Conservation (phyloP, 1,284 basidiomycete genomes). For the Moniliophthora roreri region DNA sequence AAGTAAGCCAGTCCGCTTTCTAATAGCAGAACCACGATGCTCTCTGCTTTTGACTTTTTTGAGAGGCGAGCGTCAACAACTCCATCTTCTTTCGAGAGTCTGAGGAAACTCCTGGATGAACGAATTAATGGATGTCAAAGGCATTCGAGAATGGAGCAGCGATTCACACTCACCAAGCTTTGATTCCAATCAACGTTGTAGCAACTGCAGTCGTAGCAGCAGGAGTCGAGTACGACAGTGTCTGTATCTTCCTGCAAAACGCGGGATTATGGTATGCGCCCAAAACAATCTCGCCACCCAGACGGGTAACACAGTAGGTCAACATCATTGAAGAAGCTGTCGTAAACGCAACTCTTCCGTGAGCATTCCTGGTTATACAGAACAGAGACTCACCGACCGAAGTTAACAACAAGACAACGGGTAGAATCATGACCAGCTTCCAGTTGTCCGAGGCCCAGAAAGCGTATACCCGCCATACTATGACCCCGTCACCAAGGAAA, state of each 20-base stretch:
- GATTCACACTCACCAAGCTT: background rate
- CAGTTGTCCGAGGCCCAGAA: background rate
- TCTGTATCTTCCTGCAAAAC: conserved; percentile 10
- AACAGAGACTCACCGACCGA: background rate
- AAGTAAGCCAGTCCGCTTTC: conserved; percentile 11
- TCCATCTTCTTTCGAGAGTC: background rate
- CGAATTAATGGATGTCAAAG: no score
- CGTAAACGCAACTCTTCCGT: background rate
- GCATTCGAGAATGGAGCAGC: background rate
- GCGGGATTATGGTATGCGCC: conserved; percentile 1
- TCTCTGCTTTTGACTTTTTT: background rate
- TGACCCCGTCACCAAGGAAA: background rate
- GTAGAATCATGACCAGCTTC: background rate
- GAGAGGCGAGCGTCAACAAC: background rate
- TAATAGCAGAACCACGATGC: conserved; percentile 6
- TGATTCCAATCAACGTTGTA: conserved; percentile 5
- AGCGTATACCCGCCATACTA: background rate
- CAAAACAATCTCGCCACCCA: conserved; percentile 5
- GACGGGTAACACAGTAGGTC: conserved; percentile 6
- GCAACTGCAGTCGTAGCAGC: conserved; percentile 9
- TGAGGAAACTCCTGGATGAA: background rate
- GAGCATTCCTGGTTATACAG: background rate
- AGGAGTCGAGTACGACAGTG: conserved; percentile 4
- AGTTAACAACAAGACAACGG: background rate
- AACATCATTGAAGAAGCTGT: conserved; percentile 1